A percentile compares a stretch with the other conserved stretches of the same genome.
Evolutionary conservation across 306 rosid genomes (phyloP).

Genomic region (Datisca glomerata): DNA sequence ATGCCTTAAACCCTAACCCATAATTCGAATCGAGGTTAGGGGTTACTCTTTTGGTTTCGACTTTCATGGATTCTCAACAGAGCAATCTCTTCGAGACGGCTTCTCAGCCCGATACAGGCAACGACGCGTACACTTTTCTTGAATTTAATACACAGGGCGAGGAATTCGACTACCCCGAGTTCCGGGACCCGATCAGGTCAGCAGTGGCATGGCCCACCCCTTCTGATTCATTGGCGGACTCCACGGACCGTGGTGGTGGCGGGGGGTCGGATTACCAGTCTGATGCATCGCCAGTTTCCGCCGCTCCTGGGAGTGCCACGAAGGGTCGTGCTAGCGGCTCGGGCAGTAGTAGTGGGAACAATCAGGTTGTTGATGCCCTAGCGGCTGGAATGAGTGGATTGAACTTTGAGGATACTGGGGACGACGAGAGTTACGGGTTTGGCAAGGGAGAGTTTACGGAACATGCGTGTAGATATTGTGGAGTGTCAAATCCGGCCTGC

Average conservation of each 20-base stretch:
- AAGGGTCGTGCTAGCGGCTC: constrained; percentile 45
- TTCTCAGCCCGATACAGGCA: constrained; percentile 89
- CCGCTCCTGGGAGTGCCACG: constrained; percentile 58
- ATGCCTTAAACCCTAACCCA: neutral
- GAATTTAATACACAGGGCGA: constrained; percentile 99
- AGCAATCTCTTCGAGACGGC: constrained; percentile 81
- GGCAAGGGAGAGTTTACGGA: constrained; percentile 94
- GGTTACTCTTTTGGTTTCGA: neutral
- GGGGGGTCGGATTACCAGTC: constrained; percentile 71
- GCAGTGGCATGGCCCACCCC: constrained; percentile 94
- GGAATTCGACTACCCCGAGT: constrained; percentile 92
- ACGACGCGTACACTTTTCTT: constrained; percentile 96
- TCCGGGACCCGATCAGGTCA: constrained; percentile 88
- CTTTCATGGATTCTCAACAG: constrained; percentile 74
- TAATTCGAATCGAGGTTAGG: neutral
- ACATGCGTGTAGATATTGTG: constrained; percentile 94
- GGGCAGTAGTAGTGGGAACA: constrained; percentile 39
- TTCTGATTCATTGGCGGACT: constrained; percentile 70
- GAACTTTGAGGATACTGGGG: constrained; percentile 91
- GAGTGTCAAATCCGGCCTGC: constrained; percentile 93
- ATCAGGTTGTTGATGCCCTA: constrained; percentile 68
- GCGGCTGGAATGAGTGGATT: constrained; percentile 86
- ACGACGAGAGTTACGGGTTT: constrained; percentile 68
- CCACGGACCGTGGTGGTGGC: constrained; percentile 55
- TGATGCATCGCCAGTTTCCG: constrained; percentile 84